Percentiles rank a stretch among this genome's conserved stretches.
phyloP scores from a whole-genome alignment of 176 grass and related monocot genomes.

The Paspalum notatum region DNA sequence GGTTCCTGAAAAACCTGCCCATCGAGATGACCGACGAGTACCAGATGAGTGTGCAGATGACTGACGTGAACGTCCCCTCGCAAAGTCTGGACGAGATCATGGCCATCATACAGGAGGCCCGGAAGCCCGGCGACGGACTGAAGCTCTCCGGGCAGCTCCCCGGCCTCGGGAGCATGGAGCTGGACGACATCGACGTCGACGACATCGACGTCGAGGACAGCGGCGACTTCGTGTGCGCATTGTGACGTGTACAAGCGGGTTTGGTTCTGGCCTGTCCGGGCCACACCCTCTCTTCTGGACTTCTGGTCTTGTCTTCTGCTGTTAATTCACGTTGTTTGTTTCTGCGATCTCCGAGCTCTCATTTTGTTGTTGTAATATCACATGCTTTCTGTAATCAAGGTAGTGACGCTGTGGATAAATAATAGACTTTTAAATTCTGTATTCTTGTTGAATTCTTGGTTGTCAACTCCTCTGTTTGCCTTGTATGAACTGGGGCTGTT shows the following conservation, averaged over 20 bases:
- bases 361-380: constrained; percentile 29
- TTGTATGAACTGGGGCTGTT: neutral
- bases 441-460: constrained; percentile 34
- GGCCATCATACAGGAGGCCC: constrained; percentile 79
- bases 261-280: neutral
- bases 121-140: constrained; percentile 42
- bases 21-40: constrained; percentile 93
- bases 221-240: constrained; percentile 68
- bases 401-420: constrained; percentile 51
- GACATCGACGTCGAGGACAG: constrained; percentile 81
- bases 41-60: constrained; percentile 49
- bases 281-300: neutral
- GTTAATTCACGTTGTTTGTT: constrained; percentile 17
- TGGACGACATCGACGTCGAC: constrained; percentile 72
- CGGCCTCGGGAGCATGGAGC: constrained; percentile 74
- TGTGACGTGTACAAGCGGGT: constrained; percentile 36
- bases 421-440: constrained; percentile 13
- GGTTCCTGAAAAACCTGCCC: constrained; percentile 96
- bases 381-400: constrained; percentile 34
- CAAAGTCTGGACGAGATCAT: constrained; percentile 79
- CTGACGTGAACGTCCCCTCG: constrained; percentile 26
- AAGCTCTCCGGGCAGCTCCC: constrained; percentile 55
- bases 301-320: constrained; percentile 7
- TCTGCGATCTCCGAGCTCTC: constrained; percentile 18
- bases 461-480: neutral